phyloP scores from a whole-genome alignment of 306 rosid genomes.

The Rosa chinensis region DNA sequence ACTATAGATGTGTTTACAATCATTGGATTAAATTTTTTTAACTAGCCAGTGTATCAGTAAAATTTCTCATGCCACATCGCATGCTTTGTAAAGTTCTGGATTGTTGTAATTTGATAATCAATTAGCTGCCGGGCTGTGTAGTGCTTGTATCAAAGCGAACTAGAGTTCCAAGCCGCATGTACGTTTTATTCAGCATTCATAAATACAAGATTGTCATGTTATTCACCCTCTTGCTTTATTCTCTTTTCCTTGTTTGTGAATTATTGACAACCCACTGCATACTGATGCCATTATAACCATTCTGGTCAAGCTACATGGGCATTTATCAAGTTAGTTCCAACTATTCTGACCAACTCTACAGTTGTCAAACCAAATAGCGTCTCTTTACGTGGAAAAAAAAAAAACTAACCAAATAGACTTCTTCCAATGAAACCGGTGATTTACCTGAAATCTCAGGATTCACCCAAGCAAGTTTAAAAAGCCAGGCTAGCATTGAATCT shows the following conservation, averaged over 20 bases:
- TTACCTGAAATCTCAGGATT: too few species aligned
- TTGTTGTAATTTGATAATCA: slow-evolving; percentile 32
- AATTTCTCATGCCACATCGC: slow-evolving; percentile 32
- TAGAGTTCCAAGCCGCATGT: neutral
- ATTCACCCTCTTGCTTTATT: neutral
- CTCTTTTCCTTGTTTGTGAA: neutral
- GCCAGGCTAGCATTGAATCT: too few species aligned
- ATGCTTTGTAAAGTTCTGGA: slow-evolving; percentile 49
- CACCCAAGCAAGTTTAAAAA: too few species aligned
- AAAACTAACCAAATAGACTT: too few species aligned
- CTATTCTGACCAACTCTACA: too few species aligned
- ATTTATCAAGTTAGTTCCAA: too few species aligned
- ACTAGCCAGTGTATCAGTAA: slow-evolving; percentile 28
- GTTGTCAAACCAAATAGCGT: too few species aligned
- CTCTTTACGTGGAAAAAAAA: too few species aligned
- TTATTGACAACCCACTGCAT: too few species aligned
- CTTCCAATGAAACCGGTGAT: too few species aligned
- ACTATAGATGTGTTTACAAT: slow-evolving; percentile 9
- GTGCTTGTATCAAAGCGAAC: neutral
- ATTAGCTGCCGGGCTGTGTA: slow-evolving; percentile 11
- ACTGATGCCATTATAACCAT: neutral
- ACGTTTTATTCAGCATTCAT: neutral
- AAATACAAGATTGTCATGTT: slow-evolving; percentile 5
- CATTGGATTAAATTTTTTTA: slow-evolving; percentile 16
- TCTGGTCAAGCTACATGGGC: too few species aligned